Base-by-base conservation (phyloP, 2,329 filamentous ascomycete species). In the Penicillium frequentans region DNA sequence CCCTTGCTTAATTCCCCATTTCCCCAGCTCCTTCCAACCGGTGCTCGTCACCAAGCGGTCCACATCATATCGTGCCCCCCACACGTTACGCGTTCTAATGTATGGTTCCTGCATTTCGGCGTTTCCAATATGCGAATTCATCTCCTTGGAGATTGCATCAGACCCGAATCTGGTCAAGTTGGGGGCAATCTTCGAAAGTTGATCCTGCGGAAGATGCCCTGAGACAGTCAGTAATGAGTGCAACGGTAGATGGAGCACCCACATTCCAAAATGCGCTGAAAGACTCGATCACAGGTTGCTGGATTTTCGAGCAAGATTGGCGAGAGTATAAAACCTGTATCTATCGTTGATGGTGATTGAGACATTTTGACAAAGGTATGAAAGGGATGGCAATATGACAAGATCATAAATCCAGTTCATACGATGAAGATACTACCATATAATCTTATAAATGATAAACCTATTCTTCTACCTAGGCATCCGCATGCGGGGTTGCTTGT, bases 1-100 rank as follows among this genome's bases (percentile, higher is more conserved):
- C 67, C 68, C 68, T 48, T 68, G 60, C 27, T 59, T 66, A 10
- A 62, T 49, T 1, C 66, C 68, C 68, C 67, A 70, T 58, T 64
- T 66, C 1, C 68, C 65, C 9, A 70, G n/a, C 24, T 64, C 53
- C 43, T 66, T 70, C 68, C 66, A 70, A 1, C 68, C 67, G 2
- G 62, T 54, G 37, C 57, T 61, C 3, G 67, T 70, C 19, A 69
- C 49, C n/a, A 68, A 45, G 0, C 60, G 55, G 39, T 68, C 65
- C 26, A 56, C 48, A 6, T 55, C 59, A 42, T 68, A 66, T 13
- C 65, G 57, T 6, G 50, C 56, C 16, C 67, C 67, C 67, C 67
- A 69, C 4, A 68, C 66, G 57, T 69, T 67, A n/a, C 58, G 47
- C 1, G 48, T 55, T 51, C 68, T 69, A 26, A 68, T 39, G 48